These are phyloP conservation scores for Chalciporus sphaerocephalus DNA, from an alignment of 768 basidiomycete genomes.

Conservation along the genomic window DNA sequence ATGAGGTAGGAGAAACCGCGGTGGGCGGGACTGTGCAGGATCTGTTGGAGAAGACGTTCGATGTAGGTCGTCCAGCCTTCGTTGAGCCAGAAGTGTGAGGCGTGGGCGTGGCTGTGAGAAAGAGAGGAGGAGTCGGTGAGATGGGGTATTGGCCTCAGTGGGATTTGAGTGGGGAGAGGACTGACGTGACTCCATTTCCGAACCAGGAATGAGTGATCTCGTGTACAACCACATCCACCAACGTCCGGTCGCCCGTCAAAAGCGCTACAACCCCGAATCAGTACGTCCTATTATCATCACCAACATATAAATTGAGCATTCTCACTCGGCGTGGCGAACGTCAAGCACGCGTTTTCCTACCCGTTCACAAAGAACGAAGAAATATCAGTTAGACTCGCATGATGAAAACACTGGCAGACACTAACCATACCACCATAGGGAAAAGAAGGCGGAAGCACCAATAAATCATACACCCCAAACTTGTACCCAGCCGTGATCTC, in stretches of 20 bases:
- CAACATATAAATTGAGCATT: background rate
- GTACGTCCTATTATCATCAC: background rate
- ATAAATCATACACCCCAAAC: conserved; percentile 84
- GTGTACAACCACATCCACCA: conserved; percentile 90
- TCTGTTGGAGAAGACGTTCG: conserved; percentile 72
- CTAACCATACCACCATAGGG: conserved; percentile 87
- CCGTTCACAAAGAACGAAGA: background rate
- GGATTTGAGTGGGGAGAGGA: conserved; percentile 19
- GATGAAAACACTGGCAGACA: background rate
- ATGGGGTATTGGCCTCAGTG: background rate
- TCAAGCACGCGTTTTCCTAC: conserved; percentile 83
- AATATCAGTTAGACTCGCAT: background rate
- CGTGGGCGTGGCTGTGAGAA: conserved; percentile 53
- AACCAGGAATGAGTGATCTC: conserved; percentile 87
- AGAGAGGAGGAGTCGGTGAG: background rate
- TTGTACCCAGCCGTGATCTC: conserved; percentile 66
- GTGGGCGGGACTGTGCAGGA: conserved; percentile 67
- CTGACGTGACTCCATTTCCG: conserved; percentile 80
- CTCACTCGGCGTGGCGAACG: conserved; percentile 83
- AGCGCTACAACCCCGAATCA: conserved; percentile 46
- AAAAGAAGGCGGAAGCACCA: conserved; percentile 87
- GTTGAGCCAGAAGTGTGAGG: conserved; percentile 83
- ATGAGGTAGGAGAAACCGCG: conserved; percentile 80
- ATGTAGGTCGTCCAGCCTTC: conserved; percentile 95
- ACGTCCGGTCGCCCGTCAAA: conserved; percentile 76